Evolutionary conservation across 257 asterid species (phyloP).

Genomic region (Sherardia arvensis): DNA sequence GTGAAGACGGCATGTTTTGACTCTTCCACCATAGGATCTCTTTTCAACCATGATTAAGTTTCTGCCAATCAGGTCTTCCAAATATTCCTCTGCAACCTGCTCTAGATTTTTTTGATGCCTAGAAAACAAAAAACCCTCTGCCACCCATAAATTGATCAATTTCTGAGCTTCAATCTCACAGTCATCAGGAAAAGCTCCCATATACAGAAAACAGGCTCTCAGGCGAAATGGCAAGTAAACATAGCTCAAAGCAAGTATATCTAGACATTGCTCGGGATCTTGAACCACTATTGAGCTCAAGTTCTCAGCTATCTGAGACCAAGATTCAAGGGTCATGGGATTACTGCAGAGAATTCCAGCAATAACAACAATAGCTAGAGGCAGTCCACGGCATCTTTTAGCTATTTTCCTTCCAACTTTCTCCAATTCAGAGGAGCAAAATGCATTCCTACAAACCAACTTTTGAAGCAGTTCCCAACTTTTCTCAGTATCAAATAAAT

Average conservation of each 20-base stretch:
- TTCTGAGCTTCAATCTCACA: slow-evolving; percentile 25
- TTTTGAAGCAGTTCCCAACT: background rate
- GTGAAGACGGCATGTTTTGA: slow-evolving; percentile 26
- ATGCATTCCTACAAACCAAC: background rate
- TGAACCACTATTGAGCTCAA: background rate
- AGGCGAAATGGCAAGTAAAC: slow-evolving; percentile 26
- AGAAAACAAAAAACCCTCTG: slow-evolving; percentile 26
- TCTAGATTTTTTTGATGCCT: slow-evolving; percentile 5
- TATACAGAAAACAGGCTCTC: slow-evolving; percentile 28
- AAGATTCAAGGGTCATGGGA: background rate
- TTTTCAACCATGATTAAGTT: slow-evolving; percentile 19
- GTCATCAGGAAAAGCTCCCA: slow-evolving; percentile 32
- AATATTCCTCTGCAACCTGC: slow-evolving; percentile 23
- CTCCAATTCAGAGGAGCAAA: background rate
- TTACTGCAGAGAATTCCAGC: background rate
- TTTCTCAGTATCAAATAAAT: background rate
- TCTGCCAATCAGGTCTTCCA: slow-evolving; percentile 32
- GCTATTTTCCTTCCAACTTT: background rate
- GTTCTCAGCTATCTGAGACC: background rate
- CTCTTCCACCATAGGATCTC: slow-evolving; percentile 12
- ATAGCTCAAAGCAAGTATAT: slow-evolving; percentile 18
- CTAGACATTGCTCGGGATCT: slow-evolving; percentile 3
- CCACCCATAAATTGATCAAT: slow-evolving; percentile 23
- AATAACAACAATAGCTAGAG: background rate
- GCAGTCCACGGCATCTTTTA: background rate